A percentile compares a stretch with the other conserved stretches of the same genome.
phyloP scores from a whole-genome alignment of 2,329 filamentous ascomycete species.

The Onygenales sp. region DNA sequence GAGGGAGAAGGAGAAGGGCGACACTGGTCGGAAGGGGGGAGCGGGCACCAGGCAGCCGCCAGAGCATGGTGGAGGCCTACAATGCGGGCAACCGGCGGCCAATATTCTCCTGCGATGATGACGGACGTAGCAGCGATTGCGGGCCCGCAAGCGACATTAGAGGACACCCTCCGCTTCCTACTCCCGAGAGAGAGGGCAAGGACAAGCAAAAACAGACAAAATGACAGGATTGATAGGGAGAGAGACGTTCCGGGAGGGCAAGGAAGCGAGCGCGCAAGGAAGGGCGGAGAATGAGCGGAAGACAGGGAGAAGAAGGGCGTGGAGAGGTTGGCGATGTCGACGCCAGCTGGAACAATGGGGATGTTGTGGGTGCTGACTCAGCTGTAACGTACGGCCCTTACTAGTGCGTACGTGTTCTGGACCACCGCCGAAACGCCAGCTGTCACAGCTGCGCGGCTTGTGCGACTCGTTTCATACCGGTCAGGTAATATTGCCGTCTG shows the following conservation, averaged over 20 bases:
- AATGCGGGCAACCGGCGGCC: neutral
- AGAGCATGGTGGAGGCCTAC: slow-evolving; percentile 47
- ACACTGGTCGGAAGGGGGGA: slow-evolving; percentile 46
- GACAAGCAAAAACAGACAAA: no score
- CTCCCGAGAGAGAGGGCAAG: neutral
- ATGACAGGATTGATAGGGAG: no score
- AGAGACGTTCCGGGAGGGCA: neutral
- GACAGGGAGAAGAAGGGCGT: neutral
- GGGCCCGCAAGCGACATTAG: slow-evolving; percentile 2
- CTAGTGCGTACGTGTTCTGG: neutral
- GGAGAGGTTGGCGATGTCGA: no score
- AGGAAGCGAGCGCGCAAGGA: neutral
- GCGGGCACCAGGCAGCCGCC: slow-evolving; percentile 53
- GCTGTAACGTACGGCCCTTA: neutral
- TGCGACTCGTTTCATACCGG: neutral
- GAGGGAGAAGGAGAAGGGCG: slow-evolving; percentile 48
- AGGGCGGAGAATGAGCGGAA: neutral
- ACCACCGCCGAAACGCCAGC: neutral
- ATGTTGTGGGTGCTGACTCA: no score
- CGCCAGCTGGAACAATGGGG: no score
- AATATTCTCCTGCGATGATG: neutral
- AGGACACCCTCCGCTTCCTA: neutral
- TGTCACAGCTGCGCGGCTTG: neutral
- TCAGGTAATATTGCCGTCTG: neutral
- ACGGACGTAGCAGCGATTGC: neutral